Base-by-base conservation (phyloP, 371 early-diverging fungal species). In the Rhizomucor pusillus region DNA sequence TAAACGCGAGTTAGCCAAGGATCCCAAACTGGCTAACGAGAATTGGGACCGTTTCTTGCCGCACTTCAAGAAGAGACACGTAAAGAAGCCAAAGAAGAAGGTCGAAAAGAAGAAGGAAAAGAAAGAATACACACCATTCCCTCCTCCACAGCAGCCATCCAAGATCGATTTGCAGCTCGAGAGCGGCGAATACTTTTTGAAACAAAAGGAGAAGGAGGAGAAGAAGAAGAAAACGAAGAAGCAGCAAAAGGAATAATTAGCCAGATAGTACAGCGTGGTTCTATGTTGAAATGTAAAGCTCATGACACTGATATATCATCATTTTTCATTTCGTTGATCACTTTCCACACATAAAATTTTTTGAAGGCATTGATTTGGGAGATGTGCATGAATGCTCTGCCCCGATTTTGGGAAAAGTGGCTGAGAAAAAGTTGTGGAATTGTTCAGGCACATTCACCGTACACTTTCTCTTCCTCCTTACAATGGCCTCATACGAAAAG, bases 21-120 rank as follows among this genome's bases (percentile, higher is more conserved):
- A 99, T 75, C 91, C 92, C 1, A 93, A 91, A 53, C 80, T 98
- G 56, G 93, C 93, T 39, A 83, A 88, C 36, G 99, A 99, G 70
- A 89, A 89, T 18, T 99, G 99, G 99, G 98, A 98, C 55, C 82
- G 99, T 47, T 99, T 98, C 79, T 77, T 99, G 47, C 99, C 99
- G 7, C 83, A 97, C 57, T 96, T 98, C 84, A 95, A 95, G 64
- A 72, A 59, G 54, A 53, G 41, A 54, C 66, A 43, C 52, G 58
- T 59, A 54, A 68, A 57, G 41, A 63, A 41, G 52, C 47, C 57
- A 37, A 59, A 56, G 43, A 52, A 53, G 51, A 54, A 36, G 29
- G 62, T 33, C 5, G 54, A 34, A 5, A 25, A 33, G 20, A 51
- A 44, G 39, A 60, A 43, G 44, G 52, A 58, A 40, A 66, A 59